Base-by-base conservation (phyloP, 768 basidiomycete genomes). In the Leccinum imitatum region DNA sequence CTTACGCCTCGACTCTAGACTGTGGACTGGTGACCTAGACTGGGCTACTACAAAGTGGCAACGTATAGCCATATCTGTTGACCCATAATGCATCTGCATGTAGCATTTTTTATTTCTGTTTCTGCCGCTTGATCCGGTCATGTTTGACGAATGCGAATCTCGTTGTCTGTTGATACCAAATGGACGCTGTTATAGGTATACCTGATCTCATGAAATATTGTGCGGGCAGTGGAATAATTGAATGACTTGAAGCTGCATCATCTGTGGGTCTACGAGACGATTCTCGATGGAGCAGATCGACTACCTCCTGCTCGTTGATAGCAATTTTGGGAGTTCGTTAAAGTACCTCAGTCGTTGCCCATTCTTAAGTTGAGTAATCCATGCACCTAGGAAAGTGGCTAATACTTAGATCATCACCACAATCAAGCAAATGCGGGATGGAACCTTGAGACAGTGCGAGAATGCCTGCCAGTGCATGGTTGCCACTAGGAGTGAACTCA, bases 1-100 rank as follows among this genome's bases (percentile, higher is more conserved):
- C 52, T 58, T 54, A 56, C 52, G 23, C 27, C 39, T 54, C 50
- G 23, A 58, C 56, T 62, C 53, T 58, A 61, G 63, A 53, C 44
- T 46, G 19, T 19, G 44, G 41, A 46, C 19, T 19, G 41, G 44
- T 46, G 44, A 21, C 44, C 44, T 19, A 19, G 39, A 41, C 17
- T 44, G 41, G n/a, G 9, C 41, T 44, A 44, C 41, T n/a, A 44
- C n/a, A n/a, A 41, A 44, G n/a, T 30, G n/a, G 56, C 33, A n/a
- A 57, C 19, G 33, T 8, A 15, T 35, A 19, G 46, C 31, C 21
- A 47, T 31, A 50, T 54, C 48, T 14, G 31, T 48, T 48, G 14
- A 47, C 23, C 23, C 47, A 52, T 33, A 19, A 39, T 17, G 48
- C 35, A 23, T n/a, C 6, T 60, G 13, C 39, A 37, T 15, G 25